Evolutionary conservation across 345 rosid species (phyloP), one percentile per base, ranked within the genome.

Genomic region (Euclidium syriacum): DNA sequence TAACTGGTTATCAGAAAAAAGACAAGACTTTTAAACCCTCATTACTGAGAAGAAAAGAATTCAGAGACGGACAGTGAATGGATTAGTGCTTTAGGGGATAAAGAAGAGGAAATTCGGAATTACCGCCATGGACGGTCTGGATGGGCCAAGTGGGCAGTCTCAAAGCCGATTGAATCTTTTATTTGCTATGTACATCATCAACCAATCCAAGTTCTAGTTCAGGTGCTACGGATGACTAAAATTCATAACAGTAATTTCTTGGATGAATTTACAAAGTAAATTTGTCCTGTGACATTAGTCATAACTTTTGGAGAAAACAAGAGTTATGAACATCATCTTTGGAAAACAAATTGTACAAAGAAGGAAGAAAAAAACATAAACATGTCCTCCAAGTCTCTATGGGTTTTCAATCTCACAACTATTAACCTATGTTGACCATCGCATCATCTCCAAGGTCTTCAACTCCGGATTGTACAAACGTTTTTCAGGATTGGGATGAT

Each of bases 41-140:
- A 6, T 19, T 20, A 58, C 10, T 10, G 27, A 39, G 58, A 67
- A 22, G n/a, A 9, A 11, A 29, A 67, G 50, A 67, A 25, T 34
- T 41, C 23, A 38, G 33, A 12, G 20, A 54, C 4, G 22, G 19
- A 10, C 7, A 50, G 15, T 36, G 27, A 53, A 25, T 26, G 11
- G 36, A n/a, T n/a, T n/a, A n/a, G n/a, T 15, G 61, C 22, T 38
- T 24, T n/a, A n/a, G n/a, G n/a, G n/a, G n/a, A n/a, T n/a, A n/a
- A n/a, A n/a, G n/a, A 36, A n/a, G 33, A 36, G 36, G 35, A 30
- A 35, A 25, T 4, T 11, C 22, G 56, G 49, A 2, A 47, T 54
- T 46, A 56, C 64, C 49, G 35, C 33, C 34, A 48, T 57, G 32
- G 12, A 56, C 40, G 49, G 64, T 66, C 32, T 57, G 42, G 10